These are phyloP conservation scores for Magnolia officinalis DNA, from an alignment of 164 flowering plant genomes.

Conservation along the genomic window DNA sequence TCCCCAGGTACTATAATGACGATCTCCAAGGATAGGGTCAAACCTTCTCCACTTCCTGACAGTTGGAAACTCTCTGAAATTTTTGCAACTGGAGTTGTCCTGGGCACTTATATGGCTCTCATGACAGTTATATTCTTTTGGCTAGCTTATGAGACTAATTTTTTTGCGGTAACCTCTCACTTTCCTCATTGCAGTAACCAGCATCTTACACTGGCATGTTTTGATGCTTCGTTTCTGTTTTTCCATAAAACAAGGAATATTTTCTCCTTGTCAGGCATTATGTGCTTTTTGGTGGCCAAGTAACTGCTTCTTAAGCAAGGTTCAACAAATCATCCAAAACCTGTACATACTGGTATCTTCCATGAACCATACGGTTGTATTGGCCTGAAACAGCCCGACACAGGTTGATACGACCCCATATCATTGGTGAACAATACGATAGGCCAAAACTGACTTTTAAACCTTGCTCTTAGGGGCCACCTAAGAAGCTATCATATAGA, in stretches of 20 bases:
- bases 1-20: slow-evolving; percentile 83
- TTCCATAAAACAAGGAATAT: not conserved
- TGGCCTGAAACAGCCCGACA: too few species aligned
- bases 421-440: too few species aligned
- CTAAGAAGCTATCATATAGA: too few species aligned
- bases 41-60: slow-evolving; percentile 81
- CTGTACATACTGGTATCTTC: too few species aligned
- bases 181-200: not conserved
- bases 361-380: too few species aligned
- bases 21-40: slow-evolving; percentile 81
- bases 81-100: slow-evolving; percentile 70
- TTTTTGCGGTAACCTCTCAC: slow-evolving; percentile 51
- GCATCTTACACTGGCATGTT: not conserved
- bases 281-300: not conserved
- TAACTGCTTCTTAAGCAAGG: not conserved
- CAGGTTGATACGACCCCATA: too few species aligned
- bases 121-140: slow-evolving; percentile 89
- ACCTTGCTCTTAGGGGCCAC: too few species aligned
- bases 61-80: slow-evolving; percentile 88
- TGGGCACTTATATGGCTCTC: slow-evolving; percentile 81
- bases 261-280: not conserved
- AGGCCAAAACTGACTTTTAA: too few species aligned
- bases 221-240: not conserved
- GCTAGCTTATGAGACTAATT: slow-evolving; percentile 74
- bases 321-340: not conserved